These are phyloP conservation scores for Meredithiella fracta DNA, from an alignment of 2,329 filamentous ascomycete species.

Conservation along the genomic window DNA sequence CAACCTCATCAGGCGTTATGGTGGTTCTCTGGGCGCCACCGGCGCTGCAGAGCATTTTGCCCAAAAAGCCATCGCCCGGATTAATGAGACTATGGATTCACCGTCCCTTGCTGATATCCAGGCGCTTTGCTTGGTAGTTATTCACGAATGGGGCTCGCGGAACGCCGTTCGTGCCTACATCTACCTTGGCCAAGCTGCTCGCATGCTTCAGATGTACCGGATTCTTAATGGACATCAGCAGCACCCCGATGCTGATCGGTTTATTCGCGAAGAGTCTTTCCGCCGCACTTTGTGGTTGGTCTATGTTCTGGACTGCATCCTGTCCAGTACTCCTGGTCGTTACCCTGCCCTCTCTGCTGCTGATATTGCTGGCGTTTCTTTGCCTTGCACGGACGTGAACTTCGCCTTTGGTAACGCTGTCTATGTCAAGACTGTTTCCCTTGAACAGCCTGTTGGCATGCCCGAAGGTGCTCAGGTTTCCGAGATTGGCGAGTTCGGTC, in stretches of 20 bases:
- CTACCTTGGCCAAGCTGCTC: constrained; percentile 45
- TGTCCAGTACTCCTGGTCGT: constrained; percentile 44
- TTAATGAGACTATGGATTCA: constrained; percentile 42
- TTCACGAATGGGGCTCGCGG: constrained; percentile 46
- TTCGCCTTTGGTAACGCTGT: constrained; percentile 46
- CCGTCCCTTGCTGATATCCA: constrained; percentile 45
- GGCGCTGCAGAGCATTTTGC: constrained; percentile 43
- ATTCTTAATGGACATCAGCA: constrained; percentile 39
- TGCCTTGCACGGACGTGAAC: constrained; percentile 45
- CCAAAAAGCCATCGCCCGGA: constrained; percentile 37
- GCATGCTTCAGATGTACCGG: constrained; percentile 48
- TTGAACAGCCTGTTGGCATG: constrained; percentile 24
- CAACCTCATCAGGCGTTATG: constrained; percentile 40
- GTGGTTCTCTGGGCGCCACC: constrained; percentile 32
- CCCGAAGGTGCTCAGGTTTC: constrained; percentile 25
- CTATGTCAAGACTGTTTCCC: constrained; percentile 37
- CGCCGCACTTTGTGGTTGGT: constrained; percentile 46
- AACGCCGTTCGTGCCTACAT: constrained; percentile 47
- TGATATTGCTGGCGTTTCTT: constrained; percentile 37
- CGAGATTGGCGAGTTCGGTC: constrained; percentile 44
- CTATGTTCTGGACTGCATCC: constrained; percentile 45
- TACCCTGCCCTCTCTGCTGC: constrained; percentile 38
- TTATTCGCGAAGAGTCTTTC: constrained; percentile 44
- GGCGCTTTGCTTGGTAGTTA: constrained; percentile 42
- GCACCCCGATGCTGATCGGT: constrained; percentile 37